Base-by-base conservation (phyloP, 2,329 filamentous ascomycete species). In the Immersiporthe knoxdaviesiana region DNA sequence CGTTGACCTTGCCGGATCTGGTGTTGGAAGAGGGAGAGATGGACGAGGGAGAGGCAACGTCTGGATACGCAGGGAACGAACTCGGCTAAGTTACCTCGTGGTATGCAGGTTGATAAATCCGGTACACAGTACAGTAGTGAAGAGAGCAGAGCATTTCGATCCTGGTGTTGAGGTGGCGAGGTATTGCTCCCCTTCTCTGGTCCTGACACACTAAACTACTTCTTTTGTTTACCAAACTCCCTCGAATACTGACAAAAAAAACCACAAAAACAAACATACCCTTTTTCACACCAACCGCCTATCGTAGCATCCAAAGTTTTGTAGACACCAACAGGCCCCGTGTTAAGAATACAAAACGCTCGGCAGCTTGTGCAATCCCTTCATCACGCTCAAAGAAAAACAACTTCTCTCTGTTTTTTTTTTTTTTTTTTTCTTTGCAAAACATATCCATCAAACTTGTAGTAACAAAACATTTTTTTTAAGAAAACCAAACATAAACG, bases 181-280 rank as follows among this genome's bases (percentile, higher is more conserved):
- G 52, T 52, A 63, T 50, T 16, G n/a, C 24, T 27, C 8, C 24
- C 37, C 16, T 27, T 63, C 16, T 21, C 44, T n/a, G 16, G 21
- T 47, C 35, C 47, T 47, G 2, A 47, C n/a, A 30, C 11, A 63
- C 14, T 12, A n/a, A 32, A 65, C 37, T 56, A 21, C 24, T 54
- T 52, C 18, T 62, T 62, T 50, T 56, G 10, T 65, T 56, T 50
- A 58, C 63, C 63, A 52, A 65, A 65, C 63, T 52, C 63, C 63
- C 21, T 39, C 52, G 35, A 5, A 27, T 16, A 24, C 56, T 5
- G 37, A 10, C 3, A 16, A 21, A 21, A 18, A 47, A 47, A 21
- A 8, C 3, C 8, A 35, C 35, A 39, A 7, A 21, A 47, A n/a
- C n/a, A n/a, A n/a, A 47, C 18, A 47, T 8, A 47, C 7, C 44